Percentiles rank a stretch among this genome's conserved stretches.
These are phyloP conservation scores for Melaleuca alternifolia DNA, from an alignment of 345 rosid genomes.

Conservation along the genomic window DNA sequence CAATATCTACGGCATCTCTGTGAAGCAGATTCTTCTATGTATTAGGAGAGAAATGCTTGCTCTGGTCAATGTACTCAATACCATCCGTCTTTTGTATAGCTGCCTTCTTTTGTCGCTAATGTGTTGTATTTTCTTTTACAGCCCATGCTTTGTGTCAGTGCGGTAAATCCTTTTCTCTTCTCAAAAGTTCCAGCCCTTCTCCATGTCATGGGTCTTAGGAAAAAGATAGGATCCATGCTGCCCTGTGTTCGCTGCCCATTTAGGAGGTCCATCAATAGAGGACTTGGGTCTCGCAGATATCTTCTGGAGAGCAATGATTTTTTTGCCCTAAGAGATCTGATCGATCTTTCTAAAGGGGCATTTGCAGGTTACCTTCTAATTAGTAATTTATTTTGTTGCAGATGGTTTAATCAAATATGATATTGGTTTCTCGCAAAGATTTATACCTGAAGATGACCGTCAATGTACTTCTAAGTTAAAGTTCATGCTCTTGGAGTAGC, in stretches of 20 bases:
- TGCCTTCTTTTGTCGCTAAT: background rate
- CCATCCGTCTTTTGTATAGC: background rate
- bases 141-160: slow-evolving; percentile 97
- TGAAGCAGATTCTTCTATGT: background rate
- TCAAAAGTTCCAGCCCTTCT: slow-evolving; percentile 86
- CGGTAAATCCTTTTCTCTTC: slow-evolving; percentile 84
- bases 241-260: slow-evolving; percentile 89
- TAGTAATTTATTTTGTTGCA: background rate
- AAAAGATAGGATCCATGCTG: slow-evolving; percentile 69
- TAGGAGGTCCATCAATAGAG: slow-evolving; percentile 63
- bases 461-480: background rate
- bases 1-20: background rate
- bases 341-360: slow-evolving; percentile 96
- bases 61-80: background rate
- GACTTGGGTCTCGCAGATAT: slow-evolving; percentile 84
- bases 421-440: background rate
- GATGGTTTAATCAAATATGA: background rate
- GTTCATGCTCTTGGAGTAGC: background rate
- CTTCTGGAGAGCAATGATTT: slow-evolving; percentile 89
- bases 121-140: slow-evolving; percentile 27
- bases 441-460: background rate
- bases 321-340: slow-evolving; percentile 80
- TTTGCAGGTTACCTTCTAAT: slow-evolving; percentile 67
- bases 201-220: slow-evolving; percentile 60
- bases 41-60: background rate